Evolutionary conservation across 805 yeast species (phyloP).

Genomic region (Ascoidea asiatica): DNA sequence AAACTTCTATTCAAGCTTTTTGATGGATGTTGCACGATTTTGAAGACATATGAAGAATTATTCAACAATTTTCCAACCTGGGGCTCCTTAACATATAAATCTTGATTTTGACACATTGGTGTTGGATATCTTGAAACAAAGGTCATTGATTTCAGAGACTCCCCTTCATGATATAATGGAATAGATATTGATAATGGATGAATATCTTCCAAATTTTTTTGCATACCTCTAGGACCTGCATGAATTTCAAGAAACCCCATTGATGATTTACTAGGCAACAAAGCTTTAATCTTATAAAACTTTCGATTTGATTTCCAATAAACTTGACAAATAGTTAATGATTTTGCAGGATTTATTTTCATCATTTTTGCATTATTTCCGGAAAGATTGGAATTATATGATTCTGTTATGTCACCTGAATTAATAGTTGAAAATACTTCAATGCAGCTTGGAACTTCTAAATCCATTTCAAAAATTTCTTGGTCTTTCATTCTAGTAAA

Average conservation of each 20-base stretch:
- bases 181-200: conserved; percentile 64
- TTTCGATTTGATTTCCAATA: conserved; percentile 56
- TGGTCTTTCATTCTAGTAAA: conserved; percentile 57
- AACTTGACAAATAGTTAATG: conserved; percentile 62
- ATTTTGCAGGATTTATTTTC: too few relatives aligned
- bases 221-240: conserved; percentile 51
- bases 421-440: conserved; percentile 31
- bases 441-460: conserved; percentile 56
- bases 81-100: conserved; percentile 74
- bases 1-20: conserved; percentile 26
- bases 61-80: conserved; percentile 51
- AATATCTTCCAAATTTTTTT: conserved; percentile 38
- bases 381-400: too few relatives aligned
- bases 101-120: conserved; percentile 53
- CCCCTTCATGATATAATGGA: conserved; percentile 50
- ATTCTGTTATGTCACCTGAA: too few relatives aligned
- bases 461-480: conserved; percentile 69
- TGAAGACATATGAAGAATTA: conserved; percentile 52
- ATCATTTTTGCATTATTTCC: too few relatives aligned
- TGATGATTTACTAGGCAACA: conserved; percentile 53
- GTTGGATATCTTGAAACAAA: conserved; percentile 67
- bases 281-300: conserved; percentile 66
- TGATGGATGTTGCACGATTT: conserved; percentile 49
- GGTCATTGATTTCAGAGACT: conserved; percentile 42
- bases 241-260: conserved; percentile 68